Percentiles rank a stretch among this genome's conserved stretches.
These are phyloP conservation scores for Coriolopsis trogii DNA, from an alignment of 1,284 basidiomycete species.

Conservation along the genomic window DNA sequence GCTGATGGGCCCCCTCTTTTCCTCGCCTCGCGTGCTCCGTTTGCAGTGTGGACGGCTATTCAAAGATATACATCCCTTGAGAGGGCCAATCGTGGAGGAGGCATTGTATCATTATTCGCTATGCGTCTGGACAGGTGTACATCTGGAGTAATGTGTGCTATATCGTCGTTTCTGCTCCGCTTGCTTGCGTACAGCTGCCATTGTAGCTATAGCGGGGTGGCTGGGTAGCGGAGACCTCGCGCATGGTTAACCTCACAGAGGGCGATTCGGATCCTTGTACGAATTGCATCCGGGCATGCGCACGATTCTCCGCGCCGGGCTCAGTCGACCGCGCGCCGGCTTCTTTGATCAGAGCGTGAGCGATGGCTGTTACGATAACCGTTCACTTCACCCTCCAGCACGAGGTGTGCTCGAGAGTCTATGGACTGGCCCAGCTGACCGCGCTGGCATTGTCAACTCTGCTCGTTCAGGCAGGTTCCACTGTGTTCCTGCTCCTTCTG, in stretches of 20 bases:
- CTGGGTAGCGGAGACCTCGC: too few species aligned
- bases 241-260: too few species aligned
- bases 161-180: not conserved
- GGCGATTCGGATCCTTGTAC: too few species aligned
- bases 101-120: slow-evolving; percentile 2
- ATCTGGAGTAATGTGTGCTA: slow-evolving; percentile 1
- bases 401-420: too few species aligned
- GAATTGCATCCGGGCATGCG: too few species aligned
- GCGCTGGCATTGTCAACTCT: not conserved
- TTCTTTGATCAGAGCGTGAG: too few species aligned
- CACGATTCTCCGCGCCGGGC: too few species aligned
- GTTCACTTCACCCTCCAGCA: too few species aligned
- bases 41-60: slow-evolving; percentile 73
- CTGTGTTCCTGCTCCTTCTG: not conserved
- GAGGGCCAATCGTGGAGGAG: not conserved
- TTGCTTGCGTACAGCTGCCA: not conserved
- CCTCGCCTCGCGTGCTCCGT: too few species aligned
- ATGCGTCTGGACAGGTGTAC: slow-evolving; percentile 4
- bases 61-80: slow-evolving; percentile 54
- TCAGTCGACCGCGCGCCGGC: too few species aligned
- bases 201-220: too few species aligned
- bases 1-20: not conserved
- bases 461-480: not conserved
- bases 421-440: not conserved
- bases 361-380: too few species aligned